Evolutionary conservation across 352 stramenopile species (phyloP), one percentile per base, ranked within the genome.

Genomic region (Peronospora destructor): DNA sequence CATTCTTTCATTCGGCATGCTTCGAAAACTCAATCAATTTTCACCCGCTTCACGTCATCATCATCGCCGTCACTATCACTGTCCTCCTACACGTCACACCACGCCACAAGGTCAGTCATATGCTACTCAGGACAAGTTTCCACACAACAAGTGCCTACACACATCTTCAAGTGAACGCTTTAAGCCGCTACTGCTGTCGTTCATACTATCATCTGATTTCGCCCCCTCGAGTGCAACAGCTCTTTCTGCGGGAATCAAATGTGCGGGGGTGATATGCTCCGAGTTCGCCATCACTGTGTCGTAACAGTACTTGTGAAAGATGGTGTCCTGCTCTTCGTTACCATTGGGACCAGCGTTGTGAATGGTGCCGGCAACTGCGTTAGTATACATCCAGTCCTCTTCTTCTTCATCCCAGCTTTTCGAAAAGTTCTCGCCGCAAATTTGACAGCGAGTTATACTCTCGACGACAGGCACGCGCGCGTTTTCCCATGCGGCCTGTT

Each of bases 251-350:
- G 80, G 80, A 37, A 91, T 87, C 49, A 91, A 49, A 66, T 89
- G 77, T 48, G 79, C 75, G 3, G 66, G 50, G 14, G 77, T 87
- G 19, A 91, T 78, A n/a, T 80, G 60, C 59, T 87, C 87, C 28
- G 81, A 90, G 49, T 91, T 88, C 8, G 76, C 52, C 50, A 89
- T 81, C 17, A 90, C 83, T 6, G 80, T 87, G 35, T 94, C 83
- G 54, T 89, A 91, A 49, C 83, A 94, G 46, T 91, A 92, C 64
- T 91, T 91, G 76, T 94, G 83, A 56, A 94, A 91, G 39, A 94
- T 94, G 3, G 81, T 91, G 33, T 83, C 64, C 10, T 86, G 64
- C 13, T 54, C 44, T 16, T 68, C 66, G 11, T 66, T 63, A 2
- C 68, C 60, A 29, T 53, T 53, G 0, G 59, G 48, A 6, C 51